These are phyloP conservation scores for Scheffersomyces lignicola DNA, from an alignment of 1,139 yeast genomes.

Conservation along the genomic window DNA sequence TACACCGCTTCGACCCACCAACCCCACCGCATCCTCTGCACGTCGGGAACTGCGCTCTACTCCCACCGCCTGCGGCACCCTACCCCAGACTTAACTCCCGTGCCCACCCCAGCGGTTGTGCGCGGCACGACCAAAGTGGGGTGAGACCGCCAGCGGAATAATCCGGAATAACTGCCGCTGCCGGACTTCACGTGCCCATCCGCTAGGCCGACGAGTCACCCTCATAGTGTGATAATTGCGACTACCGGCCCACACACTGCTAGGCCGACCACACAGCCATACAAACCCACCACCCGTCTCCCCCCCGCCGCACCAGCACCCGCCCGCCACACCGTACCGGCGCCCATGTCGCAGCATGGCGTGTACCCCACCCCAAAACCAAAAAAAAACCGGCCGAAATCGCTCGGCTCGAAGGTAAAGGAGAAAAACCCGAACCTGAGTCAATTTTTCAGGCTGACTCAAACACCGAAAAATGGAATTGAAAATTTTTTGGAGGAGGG, in stretches of 20 bases:
- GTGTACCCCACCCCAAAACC: not conserved
- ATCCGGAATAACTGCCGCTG: slow-evolving; percentile 1
- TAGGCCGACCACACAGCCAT: not conserved
- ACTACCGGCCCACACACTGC: too few relatives aligned
- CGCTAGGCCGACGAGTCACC: not conserved
- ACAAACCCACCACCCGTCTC: not conserved
- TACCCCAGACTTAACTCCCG: not conserved
- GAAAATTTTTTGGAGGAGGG: not conserved
- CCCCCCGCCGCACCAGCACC: not conserved
- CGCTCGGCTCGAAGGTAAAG: not conserved
- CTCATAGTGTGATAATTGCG: not conserved
- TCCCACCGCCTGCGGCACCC: not conserved
- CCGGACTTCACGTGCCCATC: slow-evolving; percentile 2
- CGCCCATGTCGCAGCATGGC: not conserved
- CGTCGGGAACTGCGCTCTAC: slow-evolving; percentile 1
- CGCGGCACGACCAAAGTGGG: too few relatives aligned
- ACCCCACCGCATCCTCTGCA: not conserved
- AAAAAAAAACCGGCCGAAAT: not conserved
- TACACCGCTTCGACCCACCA: slow-evolving; percentile 5
- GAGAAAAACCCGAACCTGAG: not conserved
- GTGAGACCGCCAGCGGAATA: too few relatives aligned
- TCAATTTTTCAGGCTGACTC: not conserved
- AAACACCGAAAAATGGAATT: not conserved
- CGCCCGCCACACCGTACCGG: too few relatives aligned
- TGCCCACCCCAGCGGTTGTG: too few relatives aligned